Conservation (phyloP, 75 land plant species). For the Azolla pinnata region DNA sequence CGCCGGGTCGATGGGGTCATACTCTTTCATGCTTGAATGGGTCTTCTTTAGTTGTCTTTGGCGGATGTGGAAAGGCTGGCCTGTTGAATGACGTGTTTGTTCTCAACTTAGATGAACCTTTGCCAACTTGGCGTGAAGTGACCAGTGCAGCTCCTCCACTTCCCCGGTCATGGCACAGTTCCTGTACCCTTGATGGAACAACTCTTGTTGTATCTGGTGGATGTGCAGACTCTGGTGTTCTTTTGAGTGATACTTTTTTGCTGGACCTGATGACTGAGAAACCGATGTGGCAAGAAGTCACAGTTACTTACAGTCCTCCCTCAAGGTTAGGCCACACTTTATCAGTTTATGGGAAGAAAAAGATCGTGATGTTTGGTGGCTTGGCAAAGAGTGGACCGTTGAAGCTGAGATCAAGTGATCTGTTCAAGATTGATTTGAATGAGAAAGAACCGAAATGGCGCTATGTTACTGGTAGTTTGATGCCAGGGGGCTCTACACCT, state of each 20-base stretch:
- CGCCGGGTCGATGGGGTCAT: constrained; percentile 88
- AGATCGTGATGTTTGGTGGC: constrained; percentile 73
- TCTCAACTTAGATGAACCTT: constrained; percentile 60
- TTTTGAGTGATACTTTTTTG: constrained; percentile 57
- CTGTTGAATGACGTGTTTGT: constrained; percentile 79
- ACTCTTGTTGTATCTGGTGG: constrained; percentile 75
- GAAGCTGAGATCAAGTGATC: constrained; percentile 67
- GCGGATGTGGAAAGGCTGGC: constrained; percentile 69
- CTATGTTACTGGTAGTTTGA: constrained; percentile 54
- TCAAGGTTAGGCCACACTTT: constrained; percentile 56
- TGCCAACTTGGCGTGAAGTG: constrained; percentile 65
- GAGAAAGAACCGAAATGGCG: constrained; percentile 77
- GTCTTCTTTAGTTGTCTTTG: constrained; percentile 71
- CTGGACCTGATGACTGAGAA: constrained; percentile 61
- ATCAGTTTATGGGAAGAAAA: constrained; percentile 51
- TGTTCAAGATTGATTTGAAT: constrained; percentile 58
- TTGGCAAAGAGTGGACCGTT: constrained; percentile 64
- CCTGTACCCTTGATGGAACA: constrained; percentile 64
- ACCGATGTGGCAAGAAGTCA: constrained; percentile 65
- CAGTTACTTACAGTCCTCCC: constrained; percentile 59
- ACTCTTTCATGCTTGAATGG: constrained; percentile 68
- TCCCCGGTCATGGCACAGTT: constrained; percentile 74
- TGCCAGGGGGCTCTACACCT: constrained; percentile 61
- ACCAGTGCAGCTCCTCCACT: constrained; percentile 51
- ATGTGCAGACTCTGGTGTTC: constrained; percentile 64